Evolutionary conservation across 805 yeast species (phyloP).

Genomic region (Teunomyces cretensis): DNA sequence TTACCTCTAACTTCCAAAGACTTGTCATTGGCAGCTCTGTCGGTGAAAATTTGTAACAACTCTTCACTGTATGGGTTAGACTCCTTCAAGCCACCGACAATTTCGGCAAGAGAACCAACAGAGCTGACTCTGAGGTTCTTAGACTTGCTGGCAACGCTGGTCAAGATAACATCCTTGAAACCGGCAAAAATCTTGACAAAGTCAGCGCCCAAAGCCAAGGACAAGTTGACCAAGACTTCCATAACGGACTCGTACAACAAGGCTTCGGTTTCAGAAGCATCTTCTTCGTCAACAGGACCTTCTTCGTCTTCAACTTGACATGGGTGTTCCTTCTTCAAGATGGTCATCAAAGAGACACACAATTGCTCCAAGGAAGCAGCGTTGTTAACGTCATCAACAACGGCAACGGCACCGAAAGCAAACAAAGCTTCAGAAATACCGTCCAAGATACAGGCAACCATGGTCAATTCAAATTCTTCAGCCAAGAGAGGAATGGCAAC

Average conservation of each 20-base stretch:
- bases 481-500: conserved; percentile 61
- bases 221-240: conserved; percentile 78
- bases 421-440: conserved; percentile 65
- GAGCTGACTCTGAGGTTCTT: conserved; percentile 70
- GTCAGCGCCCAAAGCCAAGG: conserved; percentile 75
- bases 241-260: conserved; percentile 79
- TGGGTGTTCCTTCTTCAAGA: conserved; percentile 79
- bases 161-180: conserved; percentile 63
- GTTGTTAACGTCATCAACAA: conserved; percentile 59
- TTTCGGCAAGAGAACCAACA: conserved; percentile 89
- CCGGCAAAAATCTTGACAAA: conserved; percentile 71
- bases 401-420: conserved; percentile 70
- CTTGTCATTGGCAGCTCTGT: conserved; percentile 69
- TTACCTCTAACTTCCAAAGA: conserved; percentile 89
- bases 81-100: conserved; percentile 69
- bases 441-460: conserved; percentile 79
- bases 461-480: conserved; percentile 80
- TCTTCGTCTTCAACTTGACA: conserved; percentile 76
- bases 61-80: conserved; percentile 67
- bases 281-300: conserved; percentile 60
- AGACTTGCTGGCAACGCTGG: conserved; percentile 60
- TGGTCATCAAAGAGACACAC: conserved; percentile 66
- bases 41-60: conserved; percentile 66
- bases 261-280: conserved; percentile 50
- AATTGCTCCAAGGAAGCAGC: conserved; percentile 57